Evolutionary conservation across 116 monocot genomes (phyloP), one percentile per base, ranked within the genome.

Genomic region (Dioscorea cayenensis): DNA sequence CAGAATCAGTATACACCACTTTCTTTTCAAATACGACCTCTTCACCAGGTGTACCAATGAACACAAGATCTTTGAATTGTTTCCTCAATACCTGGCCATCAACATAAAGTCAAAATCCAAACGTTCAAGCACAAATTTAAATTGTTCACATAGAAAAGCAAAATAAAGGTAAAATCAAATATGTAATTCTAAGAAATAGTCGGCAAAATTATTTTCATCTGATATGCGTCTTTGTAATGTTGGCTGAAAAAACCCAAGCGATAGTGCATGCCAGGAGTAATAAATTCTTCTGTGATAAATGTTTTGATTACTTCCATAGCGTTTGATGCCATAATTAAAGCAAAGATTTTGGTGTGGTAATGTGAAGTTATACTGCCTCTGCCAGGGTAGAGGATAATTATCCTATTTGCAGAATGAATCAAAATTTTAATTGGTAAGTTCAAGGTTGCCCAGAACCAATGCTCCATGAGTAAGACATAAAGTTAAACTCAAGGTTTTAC

Each of bases 21-120:
- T 75, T 63, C 64, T 71, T 84, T 64, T 90, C 73, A 63, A 65
- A 64, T 36, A 36, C 69, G 29, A 25, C 23, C 78, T 75, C 69
- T 64, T 86, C 82, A 76, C 55, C 77, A 70, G 65, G 48, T 66
- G 73, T 70, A 74, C 64, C 69, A 23, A 90, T 68, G 64, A 77
- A 93, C 27, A 86, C 77, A 79, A 97, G 88, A 51, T 88, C 88
- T 36, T 73, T 78, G 71, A 97, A 90, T 79, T 90, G 74, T 65
- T 78, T 90, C 81, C 77, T 84, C 65, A 93, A 68, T 58, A 93
- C 86, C 97, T 97, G 78, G 12, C 20, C 20, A 28, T 62, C 55
- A 55, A 55, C 16, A n/a, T 55, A 55, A 19, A 55, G 17, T n/a
- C 55, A 55, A 55, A 55, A 16, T 55, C 17, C 55, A 12, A 55